A percentile compares a stretch with the other conserved stretches of the same genome.
These are phyloP conservation scores for Curvularia sp. DNA, from an alignment of 2,329 filamentous ascomycete species.

Conservation along the genomic window DNA sequence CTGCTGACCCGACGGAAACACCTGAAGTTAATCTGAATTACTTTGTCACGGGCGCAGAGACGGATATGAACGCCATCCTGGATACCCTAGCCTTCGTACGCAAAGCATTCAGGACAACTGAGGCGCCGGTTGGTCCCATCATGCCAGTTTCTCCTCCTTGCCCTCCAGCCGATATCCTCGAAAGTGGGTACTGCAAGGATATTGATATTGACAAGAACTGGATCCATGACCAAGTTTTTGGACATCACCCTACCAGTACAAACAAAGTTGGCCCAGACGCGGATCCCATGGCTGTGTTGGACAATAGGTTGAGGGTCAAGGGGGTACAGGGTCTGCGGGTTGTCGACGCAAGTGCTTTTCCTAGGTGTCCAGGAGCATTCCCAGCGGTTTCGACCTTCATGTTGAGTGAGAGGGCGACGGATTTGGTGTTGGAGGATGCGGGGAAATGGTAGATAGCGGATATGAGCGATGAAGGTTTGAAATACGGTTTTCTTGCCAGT, in stretches of 20 bases:
- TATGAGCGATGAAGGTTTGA: not conserved
- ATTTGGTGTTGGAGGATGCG: constrained; percentile 30
- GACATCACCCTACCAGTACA: constrained; percentile 29
- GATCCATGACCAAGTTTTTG: constrained; percentile 29
- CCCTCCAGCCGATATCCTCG: constrained; percentile 44
- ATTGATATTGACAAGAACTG: constrained; percentile 25
- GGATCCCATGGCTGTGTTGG: constrained; percentile 45
- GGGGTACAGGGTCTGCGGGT: constrained; percentile 61
- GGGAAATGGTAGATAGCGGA: not conserved
- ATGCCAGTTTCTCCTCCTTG: constrained; percentile 50
- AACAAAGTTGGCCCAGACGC: constrained; percentile 33
- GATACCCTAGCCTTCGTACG: constrained; percentile 63
- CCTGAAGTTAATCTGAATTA: constrained; percentile 59
- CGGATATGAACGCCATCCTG: constrained; percentile 58
- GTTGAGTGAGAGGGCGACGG: constrained; percentile 29
- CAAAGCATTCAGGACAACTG: constrained; percentile 63
- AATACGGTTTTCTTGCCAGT: not conserved
- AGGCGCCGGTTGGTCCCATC: constrained; percentile 51
- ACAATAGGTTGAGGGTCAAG: constrained; percentile 45
- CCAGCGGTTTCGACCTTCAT: constrained; percentile 58
- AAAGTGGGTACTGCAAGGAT: constrained; percentile 29
- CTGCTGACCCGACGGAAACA: constrained; percentile 65
- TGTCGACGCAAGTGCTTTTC: constrained; percentile 37
- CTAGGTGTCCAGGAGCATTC: constrained; percentile 57
- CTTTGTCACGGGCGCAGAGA: constrained; percentile 58